These are phyloP conservation scores for Colletotrichum magnum DNA, from an alignment of 2,329 filamentous ascomycete species.

Conservation along the genomic window DNA sequence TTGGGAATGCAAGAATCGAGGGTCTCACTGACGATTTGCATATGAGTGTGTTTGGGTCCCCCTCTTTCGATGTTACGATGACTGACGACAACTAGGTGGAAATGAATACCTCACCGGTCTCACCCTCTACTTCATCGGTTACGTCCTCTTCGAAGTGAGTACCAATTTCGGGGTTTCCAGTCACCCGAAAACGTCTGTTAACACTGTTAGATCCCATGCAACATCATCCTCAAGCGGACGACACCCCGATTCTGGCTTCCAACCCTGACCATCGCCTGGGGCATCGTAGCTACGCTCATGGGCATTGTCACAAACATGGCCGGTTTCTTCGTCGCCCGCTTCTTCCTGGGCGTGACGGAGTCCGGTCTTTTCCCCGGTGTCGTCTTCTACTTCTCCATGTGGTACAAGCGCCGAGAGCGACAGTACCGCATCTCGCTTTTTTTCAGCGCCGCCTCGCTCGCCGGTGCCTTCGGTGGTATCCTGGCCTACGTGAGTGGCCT, in stretches of 20 bases:
- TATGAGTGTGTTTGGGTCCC: slow-evolving; percentile 63
- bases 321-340: slow-evolving; percentile 67
- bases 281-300: slow-evolving; percentile 65
- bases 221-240: slow-evolving; percentile 73
- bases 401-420: slow-evolving; percentile 68
- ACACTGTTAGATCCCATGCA: slow-evolving; percentile 66
- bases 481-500: slow-evolving; percentile 62
- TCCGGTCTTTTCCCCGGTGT: slow-evolving; percentile 67
- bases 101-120: slow-evolving; percentile 76
- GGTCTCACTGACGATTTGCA: slow-evolving; percentile 65
- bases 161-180: background rate
- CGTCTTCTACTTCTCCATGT: slow-evolving; percentile 66
- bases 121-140: slow-evolving; percentile 76
- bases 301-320: slow-evolving; percentile 65
- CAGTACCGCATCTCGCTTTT: slow-evolving; percentile 70
- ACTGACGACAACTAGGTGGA: slow-evolving; percentile 55
- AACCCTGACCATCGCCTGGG: slow-evolving; percentile 69
- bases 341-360: slow-evolving; percentile 70
- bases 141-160: slow-evolving; percentile 68
- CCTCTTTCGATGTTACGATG: slow-evolving; percentile 45
- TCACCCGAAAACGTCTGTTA: background rate
- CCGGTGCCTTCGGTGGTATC: slow-evolving; percentile 70
- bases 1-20: slow-evolving; percentile 71
- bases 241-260: slow-evolving; percentile 71
- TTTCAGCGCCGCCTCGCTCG: slow-evolving; percentile 68